phyloP scores from a whole-genome alignment of 495 filamentous ascomycete species.

The Hypoxylon trugodes region DNA sequence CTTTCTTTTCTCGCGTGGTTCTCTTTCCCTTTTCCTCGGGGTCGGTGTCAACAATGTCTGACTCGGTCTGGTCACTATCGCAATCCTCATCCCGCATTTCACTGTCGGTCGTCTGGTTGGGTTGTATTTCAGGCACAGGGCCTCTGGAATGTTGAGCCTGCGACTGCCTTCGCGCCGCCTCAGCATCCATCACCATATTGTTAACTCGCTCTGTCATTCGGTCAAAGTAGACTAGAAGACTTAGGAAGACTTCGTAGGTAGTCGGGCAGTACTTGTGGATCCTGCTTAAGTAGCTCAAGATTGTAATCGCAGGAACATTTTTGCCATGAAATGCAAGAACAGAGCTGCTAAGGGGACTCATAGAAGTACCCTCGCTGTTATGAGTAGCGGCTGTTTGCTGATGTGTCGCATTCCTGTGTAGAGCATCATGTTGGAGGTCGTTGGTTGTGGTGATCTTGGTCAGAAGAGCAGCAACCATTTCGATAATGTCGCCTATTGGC shows the following conservation, averaged over 20 bases:
- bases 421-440: slow-evolving; percentile 85
- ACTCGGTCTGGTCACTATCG: slow-evolving; percentile 49
- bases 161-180: slow-evolving; percentile 46
- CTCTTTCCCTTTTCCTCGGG: slow-evolving; percentile 40
- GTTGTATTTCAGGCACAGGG: neutral
- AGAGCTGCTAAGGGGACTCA: slow-evolving; percentile 83
- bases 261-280: slow-evolving; percentile 99
- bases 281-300: slow-evolving; percentile 91
- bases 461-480: slow-evolving; percentile 98
- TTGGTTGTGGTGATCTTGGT: slow-evolving; percentile 99
- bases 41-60: slow-evolving; percentile 52
- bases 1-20: slow-evolving; percentile 18
- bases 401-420: slow-evolving; percentile 58
- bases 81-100: slow-evolving; percentile 49
- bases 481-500: slow-evolving; percentile 97
- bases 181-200: slow-evolving; percentile 58
- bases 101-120: slow-evolving; percentile 34
- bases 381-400: slow-evolving; percentile 56
- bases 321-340: slow-evolving; percentile 99
- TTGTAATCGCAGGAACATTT: slow-evolving; percentile 97
- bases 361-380: slow-evolving; percentile 66
- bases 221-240: slow-evolving; percentile 96
- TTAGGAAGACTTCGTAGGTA: slow-evolving; percentile 97
- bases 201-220: slow-evolving; percentile 98
- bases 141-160: slow-evolving; percentile 30